A percentile compares a stretch with the other conserved stretches of the same genome.
phyloP scores from a whole-genome alignment of 1,284 basidiomycete species.

The Rhodotorula sp. region DNA sequence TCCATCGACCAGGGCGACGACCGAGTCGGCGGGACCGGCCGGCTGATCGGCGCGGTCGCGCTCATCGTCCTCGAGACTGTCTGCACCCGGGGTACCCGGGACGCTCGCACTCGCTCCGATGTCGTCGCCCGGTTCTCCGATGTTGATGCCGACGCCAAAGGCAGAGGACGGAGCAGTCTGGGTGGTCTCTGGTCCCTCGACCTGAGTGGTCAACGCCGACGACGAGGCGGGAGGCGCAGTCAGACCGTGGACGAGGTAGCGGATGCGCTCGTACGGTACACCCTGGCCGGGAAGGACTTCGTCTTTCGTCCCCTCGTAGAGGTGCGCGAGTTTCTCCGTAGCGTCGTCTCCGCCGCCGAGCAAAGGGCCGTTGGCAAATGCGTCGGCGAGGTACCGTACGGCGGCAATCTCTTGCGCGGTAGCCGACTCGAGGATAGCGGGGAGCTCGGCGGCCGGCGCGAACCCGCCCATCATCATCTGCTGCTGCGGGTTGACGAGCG shows the following conservation, averaged over 20 bases:
- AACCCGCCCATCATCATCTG: slow-evolving; percentile 19
- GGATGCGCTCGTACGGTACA: slow-evolving; percentile 43
- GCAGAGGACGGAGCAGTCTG: slow-evolving; percentile 46
- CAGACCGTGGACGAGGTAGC: slow-evolving; percentile 45
- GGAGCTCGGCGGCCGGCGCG: slow-evolving; percentile 34
- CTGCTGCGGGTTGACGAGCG: slow-evolving; percentile 38
- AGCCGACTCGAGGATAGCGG: slow-evolving; percentile 42
- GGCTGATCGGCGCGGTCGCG: slow-evolving; percentile 47
- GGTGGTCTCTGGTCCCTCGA: slow-evolving; percentile 14
- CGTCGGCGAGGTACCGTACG: slow-evolving; percentile 43
- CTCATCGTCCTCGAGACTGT: neutral
- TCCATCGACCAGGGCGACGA: slow-evolving; percentile 34
- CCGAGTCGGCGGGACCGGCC: slow-evolving; percentile 45
- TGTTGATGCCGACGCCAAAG: neutral
- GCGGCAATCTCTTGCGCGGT: slow-evolving; percentile 46
- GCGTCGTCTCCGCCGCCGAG: slow-evolving; percentile 45
- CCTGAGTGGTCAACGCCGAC: neutral
- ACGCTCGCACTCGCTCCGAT: slow-evolving; percentile 2
- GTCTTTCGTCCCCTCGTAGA: slow-evolving; percentile 29
- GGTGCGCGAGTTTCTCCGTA: slow-evolving; percentile 39
- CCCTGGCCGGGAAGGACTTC: slow-evolving; percentile 35
- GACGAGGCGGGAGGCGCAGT: slow-evolving; percentile 39
- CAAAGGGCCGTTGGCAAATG: slow-evolving; percentile 45
- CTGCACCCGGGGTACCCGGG: neutral
- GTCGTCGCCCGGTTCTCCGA: neutral